Conservation (phyloP, 768 basidiomycete species). For the Termitomyces sp. region DNA sequence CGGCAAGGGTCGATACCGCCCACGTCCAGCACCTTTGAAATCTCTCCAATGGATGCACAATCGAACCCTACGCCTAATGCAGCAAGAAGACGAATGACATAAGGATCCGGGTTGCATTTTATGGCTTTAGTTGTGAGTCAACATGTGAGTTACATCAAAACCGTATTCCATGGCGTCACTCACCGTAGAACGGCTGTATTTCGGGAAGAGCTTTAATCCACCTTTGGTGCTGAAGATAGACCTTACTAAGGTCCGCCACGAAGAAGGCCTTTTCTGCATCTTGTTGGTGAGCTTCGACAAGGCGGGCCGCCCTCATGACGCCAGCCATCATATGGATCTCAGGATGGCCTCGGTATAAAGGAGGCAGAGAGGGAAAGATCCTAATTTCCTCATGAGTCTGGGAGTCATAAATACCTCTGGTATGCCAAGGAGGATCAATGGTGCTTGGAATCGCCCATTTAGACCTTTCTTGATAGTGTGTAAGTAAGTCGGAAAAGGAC, state of each 20-base stretch:
- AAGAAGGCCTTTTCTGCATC: too few relatives aligned
- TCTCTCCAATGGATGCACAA: conserved; percentile 94
- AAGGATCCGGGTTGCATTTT: conserved; percentile 98
- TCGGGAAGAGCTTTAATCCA: conserved; percentile 77
- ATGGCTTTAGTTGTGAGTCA: conserved; percentile 54
- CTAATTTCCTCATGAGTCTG: conserved; percentile 25
- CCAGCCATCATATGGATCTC: conserved; percentile 72
- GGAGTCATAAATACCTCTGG: conserved; percentile 27
- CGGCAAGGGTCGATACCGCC: conserved; percentile 72
- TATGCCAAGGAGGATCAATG: conserved; percentile 40
- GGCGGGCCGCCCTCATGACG: conserved; percentile 57
- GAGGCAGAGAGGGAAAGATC: conserved; percentile 60
- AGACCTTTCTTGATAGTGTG: conserved; percentile 20
- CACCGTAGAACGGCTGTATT: too few relatives aligned
- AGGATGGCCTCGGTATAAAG: conserved; percentile 64
- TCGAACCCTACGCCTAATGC: conserved; percentile 93
- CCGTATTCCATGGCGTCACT: conserved; percentile 20
- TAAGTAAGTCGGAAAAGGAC: conserved; percentile 14
- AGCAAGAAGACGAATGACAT: conserved; percentile 85
- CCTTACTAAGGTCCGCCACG: conserved; percentile 86
- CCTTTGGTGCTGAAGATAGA: conserved; percentile 79
- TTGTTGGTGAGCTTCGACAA: conserved; percentile 47
- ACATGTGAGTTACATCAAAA: conserved; percentile 1
- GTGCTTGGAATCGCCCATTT: conserved; percentile 51
- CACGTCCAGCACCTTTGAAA: conserved; percentile 68